These are phyloP conservation scores for Fraxinus dipetala DNA, from an alignment of 305 asterid species.

Conservation along the genomic window DNA sequence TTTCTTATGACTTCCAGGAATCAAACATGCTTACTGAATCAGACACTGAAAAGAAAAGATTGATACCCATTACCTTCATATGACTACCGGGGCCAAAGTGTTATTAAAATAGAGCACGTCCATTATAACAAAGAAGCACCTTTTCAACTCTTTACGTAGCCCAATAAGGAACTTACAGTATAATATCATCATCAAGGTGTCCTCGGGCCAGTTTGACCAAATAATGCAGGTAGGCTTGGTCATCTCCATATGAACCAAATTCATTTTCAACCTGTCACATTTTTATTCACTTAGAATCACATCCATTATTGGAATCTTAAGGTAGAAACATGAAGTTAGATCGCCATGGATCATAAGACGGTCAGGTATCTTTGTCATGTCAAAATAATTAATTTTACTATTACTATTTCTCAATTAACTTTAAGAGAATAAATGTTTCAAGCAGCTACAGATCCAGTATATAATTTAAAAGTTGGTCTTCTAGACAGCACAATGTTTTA, in stretches of 20 bases:
- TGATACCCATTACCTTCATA: slow-evolving; percentile 3
- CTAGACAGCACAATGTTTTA: background rate
- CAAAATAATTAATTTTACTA: background rate
- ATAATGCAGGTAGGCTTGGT: slow-evolving; percentile 77
- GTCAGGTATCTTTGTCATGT: background rate
- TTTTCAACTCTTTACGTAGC: slow-evolving; percentile 6
- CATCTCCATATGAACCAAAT: slow-evolving; percentile 90
- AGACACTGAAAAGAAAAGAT: background rate
- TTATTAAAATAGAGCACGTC: background rate
- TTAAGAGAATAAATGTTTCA: background rate
- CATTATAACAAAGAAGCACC: slow-evolving; percentile 13
- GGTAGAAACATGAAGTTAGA: slow-evolving; percentile 15
- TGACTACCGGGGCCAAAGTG: slow-evolving; percentile 12
- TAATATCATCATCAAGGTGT: slow-evolving; percentile 69
- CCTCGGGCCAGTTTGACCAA: slow-evolving; percentile 71
- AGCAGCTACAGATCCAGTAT: background rate
- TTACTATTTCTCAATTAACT: background rate
- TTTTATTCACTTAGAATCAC: slow-evolving; percentile 30
- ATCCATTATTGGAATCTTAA: slow-evolving; percentile 17
- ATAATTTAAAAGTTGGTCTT: background rate
- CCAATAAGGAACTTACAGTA: slow-evolving; percentile 52
- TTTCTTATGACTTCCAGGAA: slow-evolving; percentile 10
- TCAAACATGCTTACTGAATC: background rate
- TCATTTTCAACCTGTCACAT: slow-evolving; percentile 85
- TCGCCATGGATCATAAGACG: background rate